Conservation (phyloP, 768 basidiomycete species). For the Hypsizygus marmoreus region DNA sequence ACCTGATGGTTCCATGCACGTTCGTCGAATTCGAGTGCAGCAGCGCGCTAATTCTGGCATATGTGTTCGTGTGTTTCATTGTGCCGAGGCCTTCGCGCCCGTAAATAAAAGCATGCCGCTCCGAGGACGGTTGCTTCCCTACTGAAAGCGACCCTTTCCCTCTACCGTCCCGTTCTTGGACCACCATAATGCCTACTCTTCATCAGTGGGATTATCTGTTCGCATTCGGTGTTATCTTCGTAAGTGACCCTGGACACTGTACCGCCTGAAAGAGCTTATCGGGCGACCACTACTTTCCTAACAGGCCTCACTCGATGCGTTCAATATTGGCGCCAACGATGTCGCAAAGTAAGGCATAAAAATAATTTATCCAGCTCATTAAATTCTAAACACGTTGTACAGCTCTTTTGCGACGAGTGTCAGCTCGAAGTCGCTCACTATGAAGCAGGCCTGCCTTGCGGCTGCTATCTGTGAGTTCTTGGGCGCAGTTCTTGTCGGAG, state of each 20-base stretch:
- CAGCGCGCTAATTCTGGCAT: not conserved
- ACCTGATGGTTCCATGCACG: slow-evolving; percentile 3
- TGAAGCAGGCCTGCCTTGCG: slow-evolving; percentile 25
- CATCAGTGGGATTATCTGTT: slow-evolving; percentile 33
- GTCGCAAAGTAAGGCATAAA: slow-evolving; percentile 25
- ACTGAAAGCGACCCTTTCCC: slow-evolving; percentile 2
- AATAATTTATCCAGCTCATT: not conserved
- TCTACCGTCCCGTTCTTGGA: slow-evolving; percentile 6
- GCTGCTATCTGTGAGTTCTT: slow-evolving; percentile 28
- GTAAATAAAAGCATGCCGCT: slow-evolving; percentile 2
- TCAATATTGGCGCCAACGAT: slow-evolving; percentile 29
- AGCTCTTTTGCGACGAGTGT: slow-evolving; percentile 26
- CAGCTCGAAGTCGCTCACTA: slow-evolving; percentile 26
- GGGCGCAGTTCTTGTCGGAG: slow-evolving; percentile 28
- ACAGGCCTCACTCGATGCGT: slow-evolving; percentile 18
- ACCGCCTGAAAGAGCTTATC: slow-evolving; percentile 1
- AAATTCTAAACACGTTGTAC: no score
- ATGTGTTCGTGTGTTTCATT: not conserved
- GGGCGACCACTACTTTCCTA: not conserved
- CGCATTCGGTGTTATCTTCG: slow-evolving; percentile 27
- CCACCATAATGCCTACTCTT: slow-evolving; percentile 21
- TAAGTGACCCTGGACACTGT: not conserved
- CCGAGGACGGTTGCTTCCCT: not conserved
- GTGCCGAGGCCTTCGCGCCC: not conserved
- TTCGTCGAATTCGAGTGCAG: slow-evolving; percentile 1